Evolutionary conservation across 805 yeast species (phyloP), one percentile per base, ranked within the genome.

Genomic region (Lipomyces kockii): DNA sequence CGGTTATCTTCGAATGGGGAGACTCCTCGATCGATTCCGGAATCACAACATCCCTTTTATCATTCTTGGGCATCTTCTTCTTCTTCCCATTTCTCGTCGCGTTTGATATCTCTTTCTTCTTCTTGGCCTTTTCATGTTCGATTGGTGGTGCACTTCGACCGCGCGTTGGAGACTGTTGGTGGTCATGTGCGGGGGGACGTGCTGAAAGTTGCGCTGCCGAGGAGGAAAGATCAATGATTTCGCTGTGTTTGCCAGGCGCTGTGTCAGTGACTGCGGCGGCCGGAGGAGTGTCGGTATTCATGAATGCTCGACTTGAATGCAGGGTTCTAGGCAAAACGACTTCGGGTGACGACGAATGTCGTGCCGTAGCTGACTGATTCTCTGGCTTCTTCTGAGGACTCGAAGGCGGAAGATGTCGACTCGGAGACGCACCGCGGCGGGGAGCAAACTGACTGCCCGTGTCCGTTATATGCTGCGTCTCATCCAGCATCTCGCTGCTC

Each of bases 401-500:
- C 20, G 49, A 43, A 6, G 49, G 49, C 49, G 49, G 49, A 43
- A 43, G 49, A 43, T n/a, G 49, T 43, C 20, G 49, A 43, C 49
- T n/a, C 20, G 49, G 49, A 17, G 49, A 17, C 9, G 49, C 49
- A n/a, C 49, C 8, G 22, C 9, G 49, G 22, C 6, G 3, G 22
- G 20, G 8, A 43, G 3, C 4, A 43, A 43, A 43, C 9, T 43
- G 49, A 43, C 49, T 43, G 9, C 49, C 49, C 49, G 49, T 6
- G 49, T 43, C 49, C 49, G 22, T 43, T 17, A 43, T 43, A 43
- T 43, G 49, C 49, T 43, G 49, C 22, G 49, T 43, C 49, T 43
- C 49, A n/a, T 43, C 49, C 49, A 43, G 49, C 49, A n/a, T n/a
- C 20, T 43, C 49, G 49, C 49, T 43, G 49, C 20, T 43, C 49